A percentile compares a stretch with the other conserved stretches of the same genome.
phyloP scores from a whole-genome alignment of 371 early-diverging fungal genomes.

The Mortierella sp. region DNA sequence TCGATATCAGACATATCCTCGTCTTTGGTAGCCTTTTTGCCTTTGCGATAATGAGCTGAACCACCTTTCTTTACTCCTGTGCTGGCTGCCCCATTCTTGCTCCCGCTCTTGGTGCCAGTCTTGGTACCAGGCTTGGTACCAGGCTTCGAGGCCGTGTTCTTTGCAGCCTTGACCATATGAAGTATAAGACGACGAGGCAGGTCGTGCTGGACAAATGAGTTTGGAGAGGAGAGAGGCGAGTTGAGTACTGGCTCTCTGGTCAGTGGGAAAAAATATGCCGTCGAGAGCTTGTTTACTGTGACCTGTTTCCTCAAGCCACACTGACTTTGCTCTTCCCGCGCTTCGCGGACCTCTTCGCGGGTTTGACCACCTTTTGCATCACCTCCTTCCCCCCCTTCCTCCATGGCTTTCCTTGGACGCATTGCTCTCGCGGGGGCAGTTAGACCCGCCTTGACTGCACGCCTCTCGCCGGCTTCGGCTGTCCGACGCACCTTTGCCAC shows the following conservation, averaged over 20 bases:
- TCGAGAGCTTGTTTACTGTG: neutral
- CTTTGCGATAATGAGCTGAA: constrained; percentile 38
- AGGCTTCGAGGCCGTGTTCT: constrained; percentile 12
- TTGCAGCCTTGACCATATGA: constrained; percentile 33
- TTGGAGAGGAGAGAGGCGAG: neutral
- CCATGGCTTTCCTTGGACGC: constrained; percentile 51
- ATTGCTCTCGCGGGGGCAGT: constrained; percentile 28
- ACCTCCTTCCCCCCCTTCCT: constrained; percentile 6
- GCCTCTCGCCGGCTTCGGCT: constrained; percentile 39
- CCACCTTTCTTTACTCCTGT: constrained; percentile 2
- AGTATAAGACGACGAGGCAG: neutral
- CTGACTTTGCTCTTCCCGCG: neutral
- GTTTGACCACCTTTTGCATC: neutral
- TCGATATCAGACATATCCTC: constrained; percentile 49
- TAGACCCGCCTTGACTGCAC: constrained; percentile 15
- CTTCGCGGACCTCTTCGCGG: neutral
- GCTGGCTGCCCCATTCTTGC: constrained; percentile 7
- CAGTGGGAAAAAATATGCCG: constrained; percentile 9
- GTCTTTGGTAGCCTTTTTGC: constrained; percentile 21
- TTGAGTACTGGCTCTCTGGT: neutral
- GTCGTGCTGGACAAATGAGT: no score
- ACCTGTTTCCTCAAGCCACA: neutral
- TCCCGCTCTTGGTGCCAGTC: constrained; percentile 9
- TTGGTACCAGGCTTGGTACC: constrained; percentile 21
- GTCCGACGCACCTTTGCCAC: constrained; percentile 45